Evolutionary conservation across 495 filamentous ascomycete species (phyloP).

Genomic region (Cercophora samala): DNA sequence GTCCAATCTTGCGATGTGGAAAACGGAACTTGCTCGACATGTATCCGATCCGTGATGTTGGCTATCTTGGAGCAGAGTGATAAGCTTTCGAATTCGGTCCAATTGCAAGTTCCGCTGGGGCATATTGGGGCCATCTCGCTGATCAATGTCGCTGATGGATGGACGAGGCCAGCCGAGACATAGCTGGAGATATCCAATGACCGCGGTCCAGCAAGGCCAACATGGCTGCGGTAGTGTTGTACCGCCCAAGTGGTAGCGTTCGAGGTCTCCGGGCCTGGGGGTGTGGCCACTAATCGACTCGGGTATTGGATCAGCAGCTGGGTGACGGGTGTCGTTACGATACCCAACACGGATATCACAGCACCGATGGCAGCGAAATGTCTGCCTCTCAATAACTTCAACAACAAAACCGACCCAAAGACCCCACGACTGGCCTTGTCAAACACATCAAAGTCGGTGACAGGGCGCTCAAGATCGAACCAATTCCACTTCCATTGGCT

Average conservation of each 20-base stretch:
- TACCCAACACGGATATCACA: constrained; percentile 7
- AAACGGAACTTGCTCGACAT: constrained; percentile 8
- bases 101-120: constrained; percentile 12
- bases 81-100: constrained; percentile 13
- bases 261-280: background rate
- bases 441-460: constrained; percentile 43
- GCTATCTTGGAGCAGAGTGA: constrained; percentile 12
- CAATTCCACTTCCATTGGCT: constrained; percentile 47
- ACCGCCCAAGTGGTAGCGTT: constrained; percentile 5
- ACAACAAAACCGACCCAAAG: constrained; percentile 16
- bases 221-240: constrained; percentile 12
- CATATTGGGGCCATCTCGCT: constrained; percentile 3
- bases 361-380: constrained; percentile 13
- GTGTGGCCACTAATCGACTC: background rate
- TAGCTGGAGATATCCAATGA: constrained; percentile 13
- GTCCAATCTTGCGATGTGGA: constrained; percentile 14
- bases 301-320: constrained; percentile 18
- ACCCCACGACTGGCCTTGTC: constrained; percentile 38
- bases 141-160: constrained; percentile 12
- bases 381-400: constrained; percentile 10
- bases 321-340: constrained; percentile 15
- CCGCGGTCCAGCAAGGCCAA: constrained; percentile 11
- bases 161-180: constrained; percentile 10
- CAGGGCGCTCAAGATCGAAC: constrained; percentile 36
- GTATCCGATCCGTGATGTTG: constrained; percentile 17